Percentiles rank a stretch among this genome's conserved stretches.
Evolutionary conservation across 208 protist genomes (phyloP).

Genomic region (Polymyxa betae): DNA sequence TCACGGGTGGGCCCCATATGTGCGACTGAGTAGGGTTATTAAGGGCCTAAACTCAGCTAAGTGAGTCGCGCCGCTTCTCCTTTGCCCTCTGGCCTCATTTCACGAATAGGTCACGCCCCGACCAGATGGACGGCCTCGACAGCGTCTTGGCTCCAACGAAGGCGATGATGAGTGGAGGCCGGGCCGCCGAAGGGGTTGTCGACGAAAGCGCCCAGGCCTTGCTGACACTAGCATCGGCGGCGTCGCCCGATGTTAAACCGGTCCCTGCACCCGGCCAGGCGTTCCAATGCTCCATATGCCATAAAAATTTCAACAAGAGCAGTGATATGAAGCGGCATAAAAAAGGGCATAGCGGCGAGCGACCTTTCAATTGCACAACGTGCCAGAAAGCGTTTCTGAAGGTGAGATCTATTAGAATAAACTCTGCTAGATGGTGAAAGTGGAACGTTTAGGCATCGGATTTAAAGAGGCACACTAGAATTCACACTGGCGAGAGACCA

Average conservation of each 20-base stretch:
- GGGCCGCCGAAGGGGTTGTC: too few relatives aligned
- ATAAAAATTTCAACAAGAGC: not conserved
- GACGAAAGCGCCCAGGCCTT: not conserved
- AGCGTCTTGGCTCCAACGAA: not conserved
- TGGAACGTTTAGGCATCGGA: too few relatives aligned
- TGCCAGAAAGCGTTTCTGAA: slow-evolving; percentile 1
- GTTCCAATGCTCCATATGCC: not conserved
- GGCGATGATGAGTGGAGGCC: not conserved
- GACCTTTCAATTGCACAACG: not conserved
- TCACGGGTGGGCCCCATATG: too few relatives aligned
- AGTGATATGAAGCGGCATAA: not conserved
- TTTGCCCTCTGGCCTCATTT: slow-evolving; percentile 6
- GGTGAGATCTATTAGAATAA: too few relatives aligned
- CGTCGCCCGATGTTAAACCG: not conserved
- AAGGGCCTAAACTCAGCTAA: too few relatives aligned
- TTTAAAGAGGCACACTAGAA: not conserved
- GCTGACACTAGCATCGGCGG: slow-evolving; percentile 2
- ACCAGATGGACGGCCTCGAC: not conserved
- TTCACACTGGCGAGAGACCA: not conserved
- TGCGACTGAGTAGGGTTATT: too few relatives aligned
- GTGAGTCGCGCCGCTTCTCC: too few relatives aligned
- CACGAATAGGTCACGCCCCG: not conserved
- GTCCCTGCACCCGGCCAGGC: too few relatives aligned
- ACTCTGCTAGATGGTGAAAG: too few relatives aligned
- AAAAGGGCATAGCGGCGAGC: not conserved